Base-by-base conservation (phyloP, 306 rosid species). In the Fragaria ananassa region DNA sequence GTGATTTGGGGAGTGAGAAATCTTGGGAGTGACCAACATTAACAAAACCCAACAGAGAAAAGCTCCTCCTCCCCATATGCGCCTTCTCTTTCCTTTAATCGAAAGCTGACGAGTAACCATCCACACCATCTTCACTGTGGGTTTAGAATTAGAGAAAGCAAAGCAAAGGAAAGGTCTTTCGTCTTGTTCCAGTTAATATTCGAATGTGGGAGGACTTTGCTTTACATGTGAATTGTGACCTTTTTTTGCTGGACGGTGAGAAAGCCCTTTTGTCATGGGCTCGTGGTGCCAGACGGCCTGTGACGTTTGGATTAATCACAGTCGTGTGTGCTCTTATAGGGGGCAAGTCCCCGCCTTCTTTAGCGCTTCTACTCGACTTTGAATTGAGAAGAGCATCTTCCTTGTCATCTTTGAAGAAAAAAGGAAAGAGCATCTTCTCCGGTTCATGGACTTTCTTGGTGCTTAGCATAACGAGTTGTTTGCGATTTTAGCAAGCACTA, bases 1-100 rank as follows among this genome's bases (percentile, higher is more conserved):
- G 68, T 78, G 84, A 35, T 79, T 60, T 8, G 83, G 87, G 51
- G 89, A 88, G 82, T 79, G 89, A 66, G 92, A 76, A 79, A 90
- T 81, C 75, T 46, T 78, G 78, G 89, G 89, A 73, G 85, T 85
- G 57, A 75, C 76, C 67, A 85, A 71, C 35, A 90, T 69, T 54
- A 86, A 77, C 65, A 71, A 76, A 10, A 85, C 17, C 64, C 76
- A 88, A 34, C 71, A 79, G 49, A 88, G 85, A 50, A 85, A 74
- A 67, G 88, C 74, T 66, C 71, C 76, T 66, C 71, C 76, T 39
- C 60, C 87, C 74, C 80, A 78, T 50, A 86, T 12, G 62, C 85
- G 82, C 74, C 72, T 79, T 70, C 70, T 78, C 83, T 70, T 86
- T 80, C 84, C 85, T 42, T 76, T 81, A n/a, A 45, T 19, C 72